Percentiles rank a stretch among this genome's conserved stretches.
Evolutionary conservation across 371 early-diverging fungal species (phyloP).

Genomic region (Mortierella sp.): DNA sequence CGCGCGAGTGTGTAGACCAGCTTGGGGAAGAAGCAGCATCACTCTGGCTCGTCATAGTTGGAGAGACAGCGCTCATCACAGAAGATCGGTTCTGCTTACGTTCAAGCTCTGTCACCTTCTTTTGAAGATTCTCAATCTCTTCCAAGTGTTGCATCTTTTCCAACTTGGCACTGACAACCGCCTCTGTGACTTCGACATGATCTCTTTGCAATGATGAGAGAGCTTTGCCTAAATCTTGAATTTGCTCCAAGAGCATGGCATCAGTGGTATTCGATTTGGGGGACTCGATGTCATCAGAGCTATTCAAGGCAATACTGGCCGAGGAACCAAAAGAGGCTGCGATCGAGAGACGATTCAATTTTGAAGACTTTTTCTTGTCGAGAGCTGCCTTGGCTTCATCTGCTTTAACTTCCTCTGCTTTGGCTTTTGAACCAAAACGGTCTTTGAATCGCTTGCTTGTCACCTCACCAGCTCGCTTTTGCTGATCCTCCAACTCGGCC

Average conservation of each 20-base stretch:
- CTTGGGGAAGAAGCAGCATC: conserved; percentile 31
- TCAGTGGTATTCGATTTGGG: conserved; percentile 9
- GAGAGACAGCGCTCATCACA: conserved; percentile 39
- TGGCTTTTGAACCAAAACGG: conserved; percentile 48
- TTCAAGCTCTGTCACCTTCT: conserved; percentile 43
- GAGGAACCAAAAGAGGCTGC: conserved; percentile 39
- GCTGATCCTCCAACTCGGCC: conserved; percentile 70
- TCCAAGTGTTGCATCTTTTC: conserved; percentile 68
- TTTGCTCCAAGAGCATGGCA: conserved; percentile 68
- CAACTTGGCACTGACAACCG: conserved; percentile 64
- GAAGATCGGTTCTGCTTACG: conserved; percentile 54
- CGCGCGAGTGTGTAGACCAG: conserved; percentile 31
- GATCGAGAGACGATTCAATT: conserved; percentile 39
- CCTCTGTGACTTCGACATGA: conserved; percentile 68
- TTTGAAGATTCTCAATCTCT: conserved; percentile 44
- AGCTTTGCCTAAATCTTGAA: conserved; percentile 70
- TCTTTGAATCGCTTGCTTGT: conserved; percentile 52
- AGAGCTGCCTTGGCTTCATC: neutral
- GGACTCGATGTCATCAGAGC: neutral
- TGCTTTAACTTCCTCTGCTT: neutral
- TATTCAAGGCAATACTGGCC: neutral
- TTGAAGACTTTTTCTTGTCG: neutral
- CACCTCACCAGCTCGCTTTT: conserved; percentile 72
- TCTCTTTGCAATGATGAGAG: conserved; percentile 70
- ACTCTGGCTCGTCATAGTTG: conserved; percentile 46